These are phyloP conservation scores for Jamesozyma jinghongensis DNA, from an alignment of 805 yeast species.

Conservation along the genomic window DNA sequence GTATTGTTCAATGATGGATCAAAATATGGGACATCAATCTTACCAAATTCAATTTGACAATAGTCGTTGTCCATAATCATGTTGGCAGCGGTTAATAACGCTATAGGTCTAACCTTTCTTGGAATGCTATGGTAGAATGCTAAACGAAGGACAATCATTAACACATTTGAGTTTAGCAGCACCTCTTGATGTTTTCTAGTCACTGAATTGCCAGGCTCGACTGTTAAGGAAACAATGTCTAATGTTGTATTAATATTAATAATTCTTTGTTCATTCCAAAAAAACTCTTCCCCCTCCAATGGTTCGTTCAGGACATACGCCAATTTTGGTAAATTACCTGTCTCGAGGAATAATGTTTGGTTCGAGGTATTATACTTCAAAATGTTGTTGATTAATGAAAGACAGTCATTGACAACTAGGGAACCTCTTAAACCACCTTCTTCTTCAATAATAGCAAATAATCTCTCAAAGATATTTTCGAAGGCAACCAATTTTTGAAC, in stretches of 20 bases:
- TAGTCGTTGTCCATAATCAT: slow-evolving; percentile 57
- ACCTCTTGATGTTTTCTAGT: slow-evolving; percentile 52
- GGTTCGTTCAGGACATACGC: slow-evolving; percentile 58
- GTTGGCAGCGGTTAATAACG: slow-evolving; percentile 70
- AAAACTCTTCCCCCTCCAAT: slow-evolving; percentile 37
- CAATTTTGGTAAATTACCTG: slow-evolving; percentile 64
- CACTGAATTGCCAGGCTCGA: slow-evolving; percentile 61
- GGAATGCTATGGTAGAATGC: slow-evolving; percentile 63
- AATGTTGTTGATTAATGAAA: slow-evolving; percentile 63
- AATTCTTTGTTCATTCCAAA: slow-evolving; percentile 71
- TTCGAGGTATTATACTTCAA: slow-evolving; percentile 79
- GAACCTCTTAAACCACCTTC: slow-evolving; percentile 91
- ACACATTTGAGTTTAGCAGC: slow-evolving; percentile 51
- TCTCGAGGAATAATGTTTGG: slow-evolving; percentile 80
- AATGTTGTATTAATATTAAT: slow-evolving; percentile 58
- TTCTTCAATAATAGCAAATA: slow-evolving; percentile 69
- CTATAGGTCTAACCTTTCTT: slow-evolving; percentile 52
- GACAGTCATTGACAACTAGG: slow-evolving; percentile 82
- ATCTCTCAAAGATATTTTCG: slow-evolving; percentile 79
- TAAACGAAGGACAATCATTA: slow-evolving; percentile 56
- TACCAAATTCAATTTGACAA: slow-evolving; percentile 63
- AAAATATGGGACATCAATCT: slow-evolving; percentile 84
- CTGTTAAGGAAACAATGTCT: slow-evolving; percentile 65
- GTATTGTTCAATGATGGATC: slow-evolving; percentile 49
- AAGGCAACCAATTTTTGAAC: slow-evolving; percentile 91